Base-by-base conservation (phyloP, 176 grass and related monocot genomes). In the Oryza coarctata region DNA sequence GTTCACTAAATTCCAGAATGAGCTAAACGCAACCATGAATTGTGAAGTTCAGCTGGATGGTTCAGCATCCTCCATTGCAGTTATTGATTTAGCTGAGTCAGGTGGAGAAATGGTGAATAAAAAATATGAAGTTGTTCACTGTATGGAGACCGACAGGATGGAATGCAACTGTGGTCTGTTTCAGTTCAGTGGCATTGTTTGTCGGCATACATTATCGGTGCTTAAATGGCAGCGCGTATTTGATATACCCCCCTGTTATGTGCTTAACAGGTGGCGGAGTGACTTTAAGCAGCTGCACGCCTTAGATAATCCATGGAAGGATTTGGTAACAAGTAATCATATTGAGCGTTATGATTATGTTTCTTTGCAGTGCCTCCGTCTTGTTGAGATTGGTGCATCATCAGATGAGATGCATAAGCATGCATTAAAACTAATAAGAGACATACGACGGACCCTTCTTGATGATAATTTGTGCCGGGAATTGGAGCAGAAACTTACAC, bases 401-500 rank as follows among this genome's bases (percentile, higher is more conserved):
- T 94, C 92, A 22, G 81, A 91, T 67, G 89, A 89, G 57, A 94
- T 91, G 73, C 91, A 91, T 80, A 81, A 85, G 64, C 81, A 76
- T 87, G 84, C 84, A 22, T 25, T 91, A 64, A 89, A 78, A 47
- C 62, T 94, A 70, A 75, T 94, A 68, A 85, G 40, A 9, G 84
- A 87, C 33, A 86, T 94, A 28, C 79, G 83, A 73, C 87, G 80
- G 14, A 82, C 89, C 68, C 84, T 94, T 82, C 65, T 94, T 79
- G 92, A 94, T 89, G 92, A 94, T 85, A 76, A 83, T 81, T 20
- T 69, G 71, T 94, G 87, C 67, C 69, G 78, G 65, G 92, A 94
- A 41, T 68, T 94, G 84, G 89, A 94, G 61, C 81, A 78, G 70
- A 94, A 88, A 74, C 73, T 91, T 64, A 70, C 82, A 77, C 81